phyloP scores from a whole-genome alignment of 1,284 basidiomycete genomes.

The Trametes versicolor region DNA sequence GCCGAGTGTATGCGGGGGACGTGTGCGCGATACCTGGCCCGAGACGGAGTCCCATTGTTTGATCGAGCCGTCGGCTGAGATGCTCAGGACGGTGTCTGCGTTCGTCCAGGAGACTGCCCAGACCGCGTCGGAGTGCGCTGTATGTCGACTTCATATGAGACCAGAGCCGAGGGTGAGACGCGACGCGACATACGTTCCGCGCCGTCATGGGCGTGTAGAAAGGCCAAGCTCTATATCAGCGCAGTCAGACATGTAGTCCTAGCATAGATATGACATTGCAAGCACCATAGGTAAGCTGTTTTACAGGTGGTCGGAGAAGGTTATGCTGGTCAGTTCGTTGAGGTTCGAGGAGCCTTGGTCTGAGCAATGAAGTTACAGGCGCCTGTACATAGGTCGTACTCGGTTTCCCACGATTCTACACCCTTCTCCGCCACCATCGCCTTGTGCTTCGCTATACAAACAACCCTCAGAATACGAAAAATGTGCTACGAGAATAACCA shows the following conservation, averaged over 20 bases:
- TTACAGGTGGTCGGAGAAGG: neutral
- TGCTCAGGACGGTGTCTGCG: conserved; percentile 68
- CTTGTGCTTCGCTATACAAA: too few species aligned
- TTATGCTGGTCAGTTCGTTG: neutral
- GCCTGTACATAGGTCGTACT: too few species aligned
- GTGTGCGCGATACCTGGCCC: conserved; percentile 71
- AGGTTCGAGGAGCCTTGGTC: neutral
- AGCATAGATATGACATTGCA: neutral
- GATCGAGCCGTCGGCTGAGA: conserved; percentile 79
- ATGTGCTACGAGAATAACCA: too few species aligned
- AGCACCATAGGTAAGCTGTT: conserved; percentile 9
- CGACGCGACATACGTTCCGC: conserved; percentile 68
- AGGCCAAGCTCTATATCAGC: conserved; percentile 70
- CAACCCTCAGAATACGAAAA: too few species aligned
- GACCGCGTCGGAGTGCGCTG: conserved; percentile 85
- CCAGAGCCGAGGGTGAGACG: conserved; percentile 17
- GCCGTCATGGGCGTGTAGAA: conserved; percentile 74
- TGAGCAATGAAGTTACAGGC: neutral
- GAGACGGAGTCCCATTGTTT: conserved; percentile 74
- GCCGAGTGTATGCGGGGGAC: conserved; percentile 78
- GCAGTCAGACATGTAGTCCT: conserved; percentile 19
- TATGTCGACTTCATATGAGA: conserved; percentile 25
- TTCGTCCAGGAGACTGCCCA: conserved; percentile 84
- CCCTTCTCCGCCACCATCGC: too few species aligned
- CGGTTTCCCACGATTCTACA: too few species aligned